Percentiles rank a stretch among this genome's conserved stretches.
phyloP scores from a whole-genome alignment of 441 rosid genomes.

The Erodium chrysanthum region DNA sequence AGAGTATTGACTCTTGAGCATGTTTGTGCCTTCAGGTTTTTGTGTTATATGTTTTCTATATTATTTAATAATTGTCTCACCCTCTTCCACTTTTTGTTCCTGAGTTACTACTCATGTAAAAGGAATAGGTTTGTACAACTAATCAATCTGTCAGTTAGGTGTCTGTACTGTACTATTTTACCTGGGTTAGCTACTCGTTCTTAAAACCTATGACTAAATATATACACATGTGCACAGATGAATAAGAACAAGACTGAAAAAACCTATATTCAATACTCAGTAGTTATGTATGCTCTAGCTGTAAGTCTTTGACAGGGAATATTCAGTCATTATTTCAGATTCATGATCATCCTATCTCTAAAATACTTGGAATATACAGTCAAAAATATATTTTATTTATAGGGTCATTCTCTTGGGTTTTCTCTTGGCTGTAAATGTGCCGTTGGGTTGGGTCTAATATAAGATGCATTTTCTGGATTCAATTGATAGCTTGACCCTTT shows the following conservation, averaged over 20 bases:
- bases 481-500: constrained; percentile 4
- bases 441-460: background rate
- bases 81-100: background rate
- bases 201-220: background rate
- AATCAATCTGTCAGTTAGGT: background rate
- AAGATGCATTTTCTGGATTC: background rate
- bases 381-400: background rate
- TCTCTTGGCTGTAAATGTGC: too few species aligned
- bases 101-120: too few species aligned
- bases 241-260: background rate
- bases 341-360: constrained; percentile 6
- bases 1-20: background rate
- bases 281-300: background rate
- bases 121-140: background rate
- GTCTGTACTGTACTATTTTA: background rate
- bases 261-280: background rate
- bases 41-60: background rate
- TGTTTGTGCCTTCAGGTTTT: constrained; percentile 6
- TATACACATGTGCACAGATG: background rate
- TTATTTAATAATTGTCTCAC: background rate
- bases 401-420: background rate
- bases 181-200: background rate
- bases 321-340: background rate
- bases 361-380: constrained; percentile 6
- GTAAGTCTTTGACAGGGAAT: constrained; percentile 1